A percentile compares a stretch with the other conserved stretches of the same genome.
Evolutionary conservation across 805 yeast species (phyloP).

Genomic region (Candida mattraensis): DNA sequence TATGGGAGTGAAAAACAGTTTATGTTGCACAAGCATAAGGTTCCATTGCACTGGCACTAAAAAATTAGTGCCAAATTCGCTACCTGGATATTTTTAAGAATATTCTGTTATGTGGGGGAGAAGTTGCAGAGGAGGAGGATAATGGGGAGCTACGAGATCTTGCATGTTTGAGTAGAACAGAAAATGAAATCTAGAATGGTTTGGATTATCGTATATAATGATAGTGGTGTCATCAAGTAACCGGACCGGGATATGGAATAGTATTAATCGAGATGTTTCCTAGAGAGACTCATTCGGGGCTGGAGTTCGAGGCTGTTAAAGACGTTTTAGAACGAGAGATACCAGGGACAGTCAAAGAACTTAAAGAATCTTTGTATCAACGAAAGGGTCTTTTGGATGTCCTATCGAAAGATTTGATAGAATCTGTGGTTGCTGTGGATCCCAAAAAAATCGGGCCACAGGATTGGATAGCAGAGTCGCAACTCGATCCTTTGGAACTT

Average conservation of each 20-base stretch:
- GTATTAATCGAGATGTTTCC: conserved; percentile 7
- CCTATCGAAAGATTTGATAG: conserved; percentile 1
- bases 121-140: too few relatives aligned
- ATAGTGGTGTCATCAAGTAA: not conserved
- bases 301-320: conserved; percentile 5
- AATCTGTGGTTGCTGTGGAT: conserved; percentile 2
- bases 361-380: conserved; percentile 1
- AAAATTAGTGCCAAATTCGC: not conserved
- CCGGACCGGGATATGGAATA: too few relatives aligned
- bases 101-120: conserved; percentile 4
- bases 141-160: too few relatives aligned
- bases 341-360: not conserved
- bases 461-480: conserved; percentile 1
- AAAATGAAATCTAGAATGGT: conserved; percentile 6
- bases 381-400: conserved; percentile 1
- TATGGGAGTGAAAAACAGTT: too few relatives aligned
- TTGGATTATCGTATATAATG: conserved; percentile 7
- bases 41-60: conserved; percentile 1
- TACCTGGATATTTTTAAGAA: not conserved
- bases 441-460: conserved; percentile 3
- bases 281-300: conserved; percentile 1
- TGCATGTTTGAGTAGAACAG: conserved; percentile 12
- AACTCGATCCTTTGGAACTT: too few relatives aligned
- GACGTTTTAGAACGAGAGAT: conserved; percentile 5
- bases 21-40: too few relatives aligned